These are phyloP conservation scores for Entophlyctis luteolus DNA, from an alignment of 192 early-diverging fungal species.

Conservation along the genomic window DNA sequence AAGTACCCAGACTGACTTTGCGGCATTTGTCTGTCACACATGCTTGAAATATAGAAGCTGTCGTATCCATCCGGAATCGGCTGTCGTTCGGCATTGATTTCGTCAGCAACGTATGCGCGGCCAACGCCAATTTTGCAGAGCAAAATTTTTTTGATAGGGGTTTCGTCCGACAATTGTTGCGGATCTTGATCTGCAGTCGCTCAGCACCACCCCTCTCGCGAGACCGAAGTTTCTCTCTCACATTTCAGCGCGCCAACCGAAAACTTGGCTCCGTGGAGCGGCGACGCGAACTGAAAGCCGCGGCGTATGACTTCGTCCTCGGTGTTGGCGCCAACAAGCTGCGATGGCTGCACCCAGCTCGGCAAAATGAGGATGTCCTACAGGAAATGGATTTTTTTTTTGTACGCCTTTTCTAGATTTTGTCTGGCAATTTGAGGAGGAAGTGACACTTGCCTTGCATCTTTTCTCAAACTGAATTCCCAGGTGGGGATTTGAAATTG, in stretches of 20 bases:
- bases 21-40: neutral
- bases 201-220: too few species aligned
- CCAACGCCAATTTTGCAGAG: slow-evolving; percentile 51
- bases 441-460: slow-evolving; percentile 41
- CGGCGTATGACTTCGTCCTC: slow-evolving; percentile 57
- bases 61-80: slow-evolving; percentile 55
- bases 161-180: neutral
- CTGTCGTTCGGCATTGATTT: slow-evolving; percentile 27
- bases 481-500: slow-evolving; percentile 52
- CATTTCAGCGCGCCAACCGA: slow-evolving; percentile 34
- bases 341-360: slow-evolving; percentile 47
- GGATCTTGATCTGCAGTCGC: neutral
- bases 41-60: slow-evolving; percentile 52
- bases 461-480: slow-evolving; percentile 48
- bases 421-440: neutral
- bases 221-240: neutral
- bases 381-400: slow-evolving; percentile 1
- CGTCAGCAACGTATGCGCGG: slow-evolving; percentile 39
- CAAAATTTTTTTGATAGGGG: slow-evolving; percentile 24
- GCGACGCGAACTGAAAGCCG: slow-evolving; percentile 49
- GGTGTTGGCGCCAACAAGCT: slow-evolving; percentile 47
- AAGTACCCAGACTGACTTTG: slow-evolving; percentile 28
- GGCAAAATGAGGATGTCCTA: slow-evolving; percentile 43
- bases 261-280: slow-evolving; percentile 40
- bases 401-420: too few species aligned